These are phyloP conservation scores for Noccaea bulbosa DNA, from an alignment of 345 rosid genomes.

Conservation along the genomic window DNA sequence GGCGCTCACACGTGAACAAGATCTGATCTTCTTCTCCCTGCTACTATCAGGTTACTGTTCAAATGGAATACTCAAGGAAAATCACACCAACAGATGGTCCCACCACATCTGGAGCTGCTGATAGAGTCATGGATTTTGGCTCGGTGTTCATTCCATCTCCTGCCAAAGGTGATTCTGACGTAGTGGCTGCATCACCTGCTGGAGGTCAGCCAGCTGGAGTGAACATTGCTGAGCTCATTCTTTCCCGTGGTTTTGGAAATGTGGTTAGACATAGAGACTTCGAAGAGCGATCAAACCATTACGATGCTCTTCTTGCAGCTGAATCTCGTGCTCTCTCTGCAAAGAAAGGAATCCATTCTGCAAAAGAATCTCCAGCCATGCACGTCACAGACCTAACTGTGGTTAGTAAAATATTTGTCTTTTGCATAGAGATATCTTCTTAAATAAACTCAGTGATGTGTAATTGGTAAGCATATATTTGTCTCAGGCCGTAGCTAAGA, in stretches of 20 bases:
- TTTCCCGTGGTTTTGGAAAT: conserved; percentile 80
- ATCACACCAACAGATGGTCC: conserved; percentile 67
- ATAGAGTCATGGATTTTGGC: conserved; percentile 90
- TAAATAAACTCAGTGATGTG: no score
- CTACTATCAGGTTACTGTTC: conserved; percentile 69
- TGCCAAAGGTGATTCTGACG: conserved; percentile 65
- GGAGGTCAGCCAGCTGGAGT: conserved; percentile 61
- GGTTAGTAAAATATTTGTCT: conserved; percentile 47
- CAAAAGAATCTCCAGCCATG: conserved; percentile 72
- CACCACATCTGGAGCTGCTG: conserved; percentile 57
- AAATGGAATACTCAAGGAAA: conserved; percentile 98
- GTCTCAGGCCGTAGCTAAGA: conserved; percentile 77
- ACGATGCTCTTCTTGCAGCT: conserved; percentile 91
- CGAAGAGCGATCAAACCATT: conserved; percentile 95
- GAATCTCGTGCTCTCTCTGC: conserved; percentile 78
- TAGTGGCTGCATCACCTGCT: conserved; percentile 50
- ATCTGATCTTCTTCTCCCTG: neutral
- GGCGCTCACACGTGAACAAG: neutral
- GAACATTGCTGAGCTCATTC: conserved; percentile 80
- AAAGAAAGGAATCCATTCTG: conserved; percentile 85
- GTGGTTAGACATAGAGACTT: conserved; percentile 88
- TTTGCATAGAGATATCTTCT: no score
- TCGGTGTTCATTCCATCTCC: conserved; percentile 78
- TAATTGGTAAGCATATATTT: conserved; percentile 13
- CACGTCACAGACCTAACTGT: conserved; percentile 80